These are phyloP conservation scores for Ceratonia siliqua DNA, from an alignment of 306 rosid genomes.

Conservation along the genomic window DNA sequence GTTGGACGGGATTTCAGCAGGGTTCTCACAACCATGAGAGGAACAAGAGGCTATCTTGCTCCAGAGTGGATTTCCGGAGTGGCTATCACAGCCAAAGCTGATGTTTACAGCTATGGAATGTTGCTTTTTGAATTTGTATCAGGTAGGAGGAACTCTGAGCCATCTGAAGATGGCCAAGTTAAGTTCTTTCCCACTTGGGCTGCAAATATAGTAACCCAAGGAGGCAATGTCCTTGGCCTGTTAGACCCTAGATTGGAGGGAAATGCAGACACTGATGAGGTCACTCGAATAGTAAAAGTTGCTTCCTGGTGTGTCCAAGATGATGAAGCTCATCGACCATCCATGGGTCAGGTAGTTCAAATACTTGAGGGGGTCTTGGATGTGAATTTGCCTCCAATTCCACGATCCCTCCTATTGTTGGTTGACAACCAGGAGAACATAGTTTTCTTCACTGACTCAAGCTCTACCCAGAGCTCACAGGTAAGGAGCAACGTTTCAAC, in stretches of 20 bases:
- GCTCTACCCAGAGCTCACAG: constrained; percentile 47
- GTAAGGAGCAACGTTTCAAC: constrained; percentile 33
- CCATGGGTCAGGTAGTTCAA: constrained; percentile 56
- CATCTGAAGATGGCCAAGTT: constrained; percentile 35
- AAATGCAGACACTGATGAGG: constrained; percentile 44
- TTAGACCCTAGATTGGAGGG: constrained; percentile 45
- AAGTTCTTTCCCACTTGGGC: constrained; percentile 44
- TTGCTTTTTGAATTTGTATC: constrained; percentile 54
- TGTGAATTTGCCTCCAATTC: constrained; percentile 43
- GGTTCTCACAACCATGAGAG: constrained; percentile 64
- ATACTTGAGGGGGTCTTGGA: constrained; percentile 52
- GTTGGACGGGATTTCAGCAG: constrained; percentile 56
- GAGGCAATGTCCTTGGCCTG: constrained; percentile 27
- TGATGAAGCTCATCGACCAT: constrained; percentile 49
- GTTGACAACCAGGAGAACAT: constrained; percentile 35
- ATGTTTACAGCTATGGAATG: constrained; percentile 59
- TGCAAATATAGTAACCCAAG: constrained; percentile 34
- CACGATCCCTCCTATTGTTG: constrained; percentile 42
- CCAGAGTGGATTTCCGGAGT: constrained; percentile 70
- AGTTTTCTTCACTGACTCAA: constrained; percentile 52
- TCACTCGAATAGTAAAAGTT: constrained; percentile 37
- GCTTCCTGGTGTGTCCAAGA: constrained; percentile 68
- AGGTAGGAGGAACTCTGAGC: constrained; percentile 52
- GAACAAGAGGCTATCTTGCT: constrained; percentile 71
- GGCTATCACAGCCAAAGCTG: constrained; percentile 52